Evolutionary conservation across 352 stramenopile genomes (phyloP).

Genomic region (Plasmopara viticola): DNA sequence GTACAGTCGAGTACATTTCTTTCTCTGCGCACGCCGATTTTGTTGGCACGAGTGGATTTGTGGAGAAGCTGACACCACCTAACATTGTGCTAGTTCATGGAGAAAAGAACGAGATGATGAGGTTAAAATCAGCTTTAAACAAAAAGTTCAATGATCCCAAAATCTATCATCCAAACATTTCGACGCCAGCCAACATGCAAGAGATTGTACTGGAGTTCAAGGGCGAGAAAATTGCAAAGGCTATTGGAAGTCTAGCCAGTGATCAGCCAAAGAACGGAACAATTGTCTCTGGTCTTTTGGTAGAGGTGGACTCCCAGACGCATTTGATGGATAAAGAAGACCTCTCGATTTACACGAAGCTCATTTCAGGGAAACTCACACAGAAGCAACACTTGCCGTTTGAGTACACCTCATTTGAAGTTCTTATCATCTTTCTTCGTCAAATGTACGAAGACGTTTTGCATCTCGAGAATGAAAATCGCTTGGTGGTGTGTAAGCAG

Average conservation of each 20-base stretch:
- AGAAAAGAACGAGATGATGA: conserved; percentile 97
- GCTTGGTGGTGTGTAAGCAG: conserved; percentile 67
- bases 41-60: conserved; percentile 94
- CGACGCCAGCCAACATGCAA: conserved; percentile 82
- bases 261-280: conserved; percentile 72
- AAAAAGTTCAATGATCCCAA: conserved; percentile 89
- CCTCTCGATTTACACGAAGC: conserved; percentile 80
- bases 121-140: conserved; percentile 89
- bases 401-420: conserved; percentile 69
- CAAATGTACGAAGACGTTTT: conserved; percentile 82
- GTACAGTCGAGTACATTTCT: conserved; percentile 95
- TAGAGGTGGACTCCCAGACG: conserved; percentile 82
- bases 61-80: conserved; percentile 89
- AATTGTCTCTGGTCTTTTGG: conserved; percentile 75
- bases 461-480: conserved; percentile 43
- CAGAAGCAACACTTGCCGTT: conserved; percentile 85
- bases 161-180: conserved; percentile 74
- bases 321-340: conserved; percentile 84
- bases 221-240: conserved; percentile 84
- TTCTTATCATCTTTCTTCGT: conserved; percentile 68
- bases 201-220: conserved; percentile 86
- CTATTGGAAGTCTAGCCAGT: conserved; percentile 64
- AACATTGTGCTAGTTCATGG: conserved; percentile 95
- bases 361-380: conserved; percentile 72
- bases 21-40: conserved; percentile 98